Percentiles rank a stretch among this genome's conserved stretches.
These are phyloP conservation scores for Colletotrichum incanum DNA, from an alignment of 2,329 filamentous ascomycete genomes.

Conservation along the genomic window DNA sequence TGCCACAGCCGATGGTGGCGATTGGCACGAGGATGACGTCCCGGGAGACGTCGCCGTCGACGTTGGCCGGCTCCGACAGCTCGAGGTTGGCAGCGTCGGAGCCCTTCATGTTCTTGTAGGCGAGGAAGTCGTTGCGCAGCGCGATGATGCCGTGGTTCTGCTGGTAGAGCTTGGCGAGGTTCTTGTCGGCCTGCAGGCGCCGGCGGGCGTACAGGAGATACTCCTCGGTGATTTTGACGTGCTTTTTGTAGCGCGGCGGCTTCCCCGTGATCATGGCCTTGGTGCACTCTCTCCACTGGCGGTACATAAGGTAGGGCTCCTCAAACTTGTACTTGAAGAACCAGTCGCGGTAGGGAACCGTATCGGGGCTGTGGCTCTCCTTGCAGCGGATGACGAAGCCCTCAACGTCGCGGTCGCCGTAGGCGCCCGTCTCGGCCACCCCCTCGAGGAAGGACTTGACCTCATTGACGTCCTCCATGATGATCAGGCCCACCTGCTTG, in stretches of 20 bases:
- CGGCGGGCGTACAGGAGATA: constrained; percentile 87
- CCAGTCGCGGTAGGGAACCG: constrained; percentile 84
- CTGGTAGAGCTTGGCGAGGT: constrained; percentile 80
- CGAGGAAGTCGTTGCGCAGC: constrained; percentile 89
- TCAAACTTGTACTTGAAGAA: constrained; percentile 99
- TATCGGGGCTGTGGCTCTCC: constrained; percentile 67
- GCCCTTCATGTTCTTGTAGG: constrained; percentile 86
- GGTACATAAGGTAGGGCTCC: constrained; percentile 98
- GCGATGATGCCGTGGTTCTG: constrained; percentile 96
- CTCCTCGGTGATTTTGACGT: constrained; percentile 89
- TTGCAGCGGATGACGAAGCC: constrained; percentile 97
- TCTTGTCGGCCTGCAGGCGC: constrained; percentile 78
- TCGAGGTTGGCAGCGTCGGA: constrained; percentile 89
- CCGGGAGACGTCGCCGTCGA: constrained; percentile 68
- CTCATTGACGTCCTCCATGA: constrained; percentile 80
- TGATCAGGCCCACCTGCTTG: constrained; percentile 85
- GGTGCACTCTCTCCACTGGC: constrained; percentile 98
- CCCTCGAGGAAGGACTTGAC: constrained; percentile 88
- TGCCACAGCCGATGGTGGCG: constrained; percentile 95
- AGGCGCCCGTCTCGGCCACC: constrained; percentile 89
- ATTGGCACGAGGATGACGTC: constrained; percentile 91
- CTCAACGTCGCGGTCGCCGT: constrained; percentile 93
- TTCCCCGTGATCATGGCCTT: constrained; percentile 87
- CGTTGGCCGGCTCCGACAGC: constrained; percentile 63
- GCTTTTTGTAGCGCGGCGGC: constrained; percentile 86